A percentile compares a stretch with the other conserved stretches of the same genome.
These are phyloP conservation scores for Dryas octopetala DNA, from an alignment of 306 rosid genomes.

Conservation along the genomic window DNA sequence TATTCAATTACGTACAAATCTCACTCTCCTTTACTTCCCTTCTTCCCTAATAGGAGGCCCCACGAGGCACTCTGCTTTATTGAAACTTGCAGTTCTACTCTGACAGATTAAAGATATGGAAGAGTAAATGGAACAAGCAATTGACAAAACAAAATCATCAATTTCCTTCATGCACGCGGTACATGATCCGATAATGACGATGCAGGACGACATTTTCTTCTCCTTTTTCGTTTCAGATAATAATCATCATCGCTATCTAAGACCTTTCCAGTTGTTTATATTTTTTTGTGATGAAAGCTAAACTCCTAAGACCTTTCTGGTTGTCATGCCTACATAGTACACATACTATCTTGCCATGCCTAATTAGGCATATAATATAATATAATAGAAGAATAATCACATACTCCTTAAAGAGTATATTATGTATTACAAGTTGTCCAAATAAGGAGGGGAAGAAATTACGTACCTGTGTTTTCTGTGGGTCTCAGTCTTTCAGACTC, in stretches of 20 bases:
- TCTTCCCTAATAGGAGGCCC: not conserved
- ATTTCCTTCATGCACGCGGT: not conserved
- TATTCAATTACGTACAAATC: slow-evolving; percentile 4
- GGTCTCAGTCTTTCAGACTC: not conserved
- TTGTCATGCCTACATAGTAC: not conserved
- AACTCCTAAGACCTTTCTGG: not conserved
- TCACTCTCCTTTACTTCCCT: not conserved
- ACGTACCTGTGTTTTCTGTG: slow-evolving; percentile 15
- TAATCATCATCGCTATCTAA: not conserved
- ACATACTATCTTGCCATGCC: not conserved
- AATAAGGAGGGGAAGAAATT: too few relatives aligned
- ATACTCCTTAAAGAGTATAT: slow-evolving; percentile 27
- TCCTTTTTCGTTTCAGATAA: not conserved
- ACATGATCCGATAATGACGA: not conserved
- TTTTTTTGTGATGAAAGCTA: not conserved
- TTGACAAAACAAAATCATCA: not conserved
- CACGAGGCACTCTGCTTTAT: not conserved
- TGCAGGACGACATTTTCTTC: not conserved
- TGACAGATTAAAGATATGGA: slow-evolving; percentile 9
- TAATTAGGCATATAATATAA: not conserved
- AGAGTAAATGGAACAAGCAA: slow-evolving; percentile 19
- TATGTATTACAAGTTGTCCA: slow-evolving; percentile 10
- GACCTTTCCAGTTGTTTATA: not conserved
- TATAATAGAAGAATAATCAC: not conserved
- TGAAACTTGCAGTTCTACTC: slow-evolving; percentile 11